Percentiles rank a stretch among this genome's conserved stretches.
These are phyloP conservation scores for Volvox reticuliferus DNA, from an alignment of 139 green algal species.

Conservation along the genomic window DNA sequence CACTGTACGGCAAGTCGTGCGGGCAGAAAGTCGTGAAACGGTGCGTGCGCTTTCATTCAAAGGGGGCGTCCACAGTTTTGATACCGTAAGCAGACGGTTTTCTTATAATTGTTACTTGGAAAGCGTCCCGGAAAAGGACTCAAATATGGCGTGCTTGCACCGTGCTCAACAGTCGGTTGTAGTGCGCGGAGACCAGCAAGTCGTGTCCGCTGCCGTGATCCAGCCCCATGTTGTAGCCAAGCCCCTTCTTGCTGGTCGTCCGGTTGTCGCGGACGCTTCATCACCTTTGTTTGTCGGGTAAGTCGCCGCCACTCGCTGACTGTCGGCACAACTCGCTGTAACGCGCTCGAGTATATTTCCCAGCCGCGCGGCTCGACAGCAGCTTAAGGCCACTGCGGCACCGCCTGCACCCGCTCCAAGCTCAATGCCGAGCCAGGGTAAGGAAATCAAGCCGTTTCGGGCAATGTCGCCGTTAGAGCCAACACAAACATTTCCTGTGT, in stretches of 20 bases:
- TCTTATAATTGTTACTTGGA: background rate
- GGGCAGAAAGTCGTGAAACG: background rate
- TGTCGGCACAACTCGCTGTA: background rate
- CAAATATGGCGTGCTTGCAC: slow-evolving; percentile 41
- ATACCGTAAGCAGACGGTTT: background rate
- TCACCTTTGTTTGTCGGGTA: slow-evolving; percentile 28
- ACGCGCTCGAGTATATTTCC: background rate
- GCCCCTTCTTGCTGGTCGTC: slow-evolving; percentile 32
- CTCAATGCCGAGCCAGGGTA: slow-evolving; percentile 13
- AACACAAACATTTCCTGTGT: too few relatives aligned
- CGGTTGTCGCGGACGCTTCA: slow-evolving; percentile 8
- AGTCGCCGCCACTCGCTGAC: background rate
- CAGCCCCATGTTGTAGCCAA: slow-evolving; percentile 8
- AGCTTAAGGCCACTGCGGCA: slow-evolving; percentile 19
- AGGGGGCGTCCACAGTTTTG: too few relatives aligned
- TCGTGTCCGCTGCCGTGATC: background rate
- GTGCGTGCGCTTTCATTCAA: background rate
- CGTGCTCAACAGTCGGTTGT: background rate
- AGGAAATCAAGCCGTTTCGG: background rate
- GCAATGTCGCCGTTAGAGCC: background rate
- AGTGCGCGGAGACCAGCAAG: slow-evolving; percentile 20
- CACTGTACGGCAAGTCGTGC: slow-evolving; percentile 10
- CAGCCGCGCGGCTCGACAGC: slow-evolving; percentile 26
- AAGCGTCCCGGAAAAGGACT: background rate
- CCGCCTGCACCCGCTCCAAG: slow-evolving; percentile 24